Evolutionary conservation across 768 basidiomycete species (phyloP), one percentile per base, ranked within the genome.

Genomic region (Artomyces pyxidatus): DNA sequence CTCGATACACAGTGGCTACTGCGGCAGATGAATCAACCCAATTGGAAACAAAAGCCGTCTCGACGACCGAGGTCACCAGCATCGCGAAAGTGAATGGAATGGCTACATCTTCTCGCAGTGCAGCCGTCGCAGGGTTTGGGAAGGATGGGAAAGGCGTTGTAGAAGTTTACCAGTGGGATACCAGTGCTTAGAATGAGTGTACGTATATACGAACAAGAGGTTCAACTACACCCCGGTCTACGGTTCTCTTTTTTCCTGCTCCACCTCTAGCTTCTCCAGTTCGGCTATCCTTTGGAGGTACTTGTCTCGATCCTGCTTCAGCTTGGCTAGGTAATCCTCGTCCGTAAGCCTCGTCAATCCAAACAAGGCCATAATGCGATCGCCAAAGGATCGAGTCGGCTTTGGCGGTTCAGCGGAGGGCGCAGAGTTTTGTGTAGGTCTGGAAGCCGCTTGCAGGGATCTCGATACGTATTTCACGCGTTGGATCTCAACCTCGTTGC

Each of bases 21-120:
- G 66, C 71, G 41, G 65, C 65, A 9, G 62, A 60, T 7, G 59
- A 67, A 23, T n/a, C n/a, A n/a, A 69, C 68, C 5, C 63, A 66
- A 12, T 52, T 78, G 37, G 62, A 65, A 40, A 45, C 81, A 25
- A 66, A 70, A 35, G 66, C 72, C 27, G 56, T 65, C 6, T 83
- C 80, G 78, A 22, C 48, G 16, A 67, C 65, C 44, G 65, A 65
- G 19, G 65, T 76, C 39, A 70, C 72, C 37, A 57, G 60, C 12
- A 56, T 78, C 29, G 67, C 70, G 37, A 91, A 88, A 64, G 83
- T 86, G 19, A 90, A 89, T 56, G 70, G 79, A 0, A 58, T 90
- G 25, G 62, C 74, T 29, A 66, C 66, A 8, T 74, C 72, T 41
- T 71, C 72, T 1, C 67, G 68, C 27, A 70, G 69, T 38, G 60